Percentiles rank a stretch among this genome's conserved stretches.
These are phyloP conservation scores for Nigrograna mackinnonii DNA, from an alignment of 2,329 filamentous ascomycete species.

Conservation along the genomic window DNA sequence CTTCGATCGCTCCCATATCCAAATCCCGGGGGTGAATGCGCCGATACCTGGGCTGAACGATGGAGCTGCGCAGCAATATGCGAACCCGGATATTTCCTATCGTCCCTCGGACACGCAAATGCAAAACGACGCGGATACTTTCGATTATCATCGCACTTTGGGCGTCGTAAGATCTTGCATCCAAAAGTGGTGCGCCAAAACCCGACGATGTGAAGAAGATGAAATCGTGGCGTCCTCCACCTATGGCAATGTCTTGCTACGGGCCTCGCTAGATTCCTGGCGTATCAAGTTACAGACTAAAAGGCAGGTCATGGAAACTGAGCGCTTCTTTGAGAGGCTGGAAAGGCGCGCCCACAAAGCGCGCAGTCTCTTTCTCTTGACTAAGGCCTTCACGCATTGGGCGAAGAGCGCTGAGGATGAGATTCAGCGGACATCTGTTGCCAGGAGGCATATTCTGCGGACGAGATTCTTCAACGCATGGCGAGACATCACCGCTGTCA, in stretches of 20 bases:
- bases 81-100: slow-evolving; percentile 42
- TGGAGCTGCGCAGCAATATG: slow-evolving; percentile 17
- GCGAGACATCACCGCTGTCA: slow-evolving; percentile 66
- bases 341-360: slow-evolving; percentile 65
- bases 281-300: slow-evolving; percentile 31
- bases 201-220: slow-evolving; percentile 26
- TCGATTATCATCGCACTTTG: slow-evolving; percentile 34
- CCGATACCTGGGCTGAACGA: slow-evolving; percentile 26
- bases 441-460: slow-evolving; percentile 71
- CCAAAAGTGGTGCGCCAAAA: slow-evolving; percentile 52
- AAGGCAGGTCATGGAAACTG: slow-evolving; percentile 49
- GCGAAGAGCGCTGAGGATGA: slow-evolving; percentile 66
- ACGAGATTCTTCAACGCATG: slow-evolving; percentile 71
- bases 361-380: slow-evolving; percentile 67
- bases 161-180: slow-evolving; percentile 35
- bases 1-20: slow-evolving; percentile 30
- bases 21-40: slow-evolving; percentile 40
- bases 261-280: slow-evolving; percentile 53
- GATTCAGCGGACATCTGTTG: slow-evolving; percentile 67
- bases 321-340: slow-evolving; percentile 58
- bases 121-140: slow-evolving; percentile 53
- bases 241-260: slow-evolving; percentile 56
- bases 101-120: slow-evolving; percentile 55
- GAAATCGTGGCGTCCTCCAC: slow-evolving; percentile 44
- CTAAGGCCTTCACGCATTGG: slow-evolving; percentile 72